Base-by-base conservation (phyloP, 2,329 filamentous ascomycete species). In the Penicillium sp. region DNA sequence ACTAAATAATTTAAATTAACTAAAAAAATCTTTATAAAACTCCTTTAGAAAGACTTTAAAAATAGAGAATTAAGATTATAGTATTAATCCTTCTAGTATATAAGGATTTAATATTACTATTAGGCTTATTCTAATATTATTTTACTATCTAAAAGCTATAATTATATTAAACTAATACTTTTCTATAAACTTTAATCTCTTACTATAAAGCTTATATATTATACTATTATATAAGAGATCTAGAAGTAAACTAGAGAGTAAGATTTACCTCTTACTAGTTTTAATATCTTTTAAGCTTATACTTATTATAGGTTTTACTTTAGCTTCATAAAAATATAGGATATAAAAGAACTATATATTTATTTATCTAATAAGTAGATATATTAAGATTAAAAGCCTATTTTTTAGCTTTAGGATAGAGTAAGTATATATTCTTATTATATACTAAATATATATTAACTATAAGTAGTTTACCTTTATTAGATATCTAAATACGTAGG, bases 381-480 rank as follows among this genome's bases (percentile, higher is more conserved):
- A 45, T 45, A 8, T 26, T 1, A 11, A 45, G 42, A 22, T 45
- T 10, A 45, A 33, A 33, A 33, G 30, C 30, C 6, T 6, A 33
- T 33, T 3, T 8, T 33, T 2, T 33, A 11, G 30, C 19, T 45
- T 45, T 4, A 8, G 26, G 42, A 26, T 4, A 11, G 42, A 25
- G 42, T 45, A 26, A 11, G 42, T 45, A 2, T 45, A 26, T 45
- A 45, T 25, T 5, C 1, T 45, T 45, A 26, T 45, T 11, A 45
- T 45, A 45, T 45, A n/a, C 42, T 45, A 45, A 45, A 45, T 8
- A 45, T 45, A 45, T 45, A 19, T 45, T 45, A 45, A 45, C 42
- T 13, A 14, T 45, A 14, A 45, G 42, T 26, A 45, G 42, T 45
- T 45, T 22, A 45, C 42, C 19, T 45, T 45, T 26, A 45, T 45